Percentiles rank a stretch among this genome's conserved stretches.
These are phyloP conservation scores for Tuber melanosporum DNA, from an alignment of 495 filamentous ascomycete genomes.

Conservation along the genomic window DNA sequence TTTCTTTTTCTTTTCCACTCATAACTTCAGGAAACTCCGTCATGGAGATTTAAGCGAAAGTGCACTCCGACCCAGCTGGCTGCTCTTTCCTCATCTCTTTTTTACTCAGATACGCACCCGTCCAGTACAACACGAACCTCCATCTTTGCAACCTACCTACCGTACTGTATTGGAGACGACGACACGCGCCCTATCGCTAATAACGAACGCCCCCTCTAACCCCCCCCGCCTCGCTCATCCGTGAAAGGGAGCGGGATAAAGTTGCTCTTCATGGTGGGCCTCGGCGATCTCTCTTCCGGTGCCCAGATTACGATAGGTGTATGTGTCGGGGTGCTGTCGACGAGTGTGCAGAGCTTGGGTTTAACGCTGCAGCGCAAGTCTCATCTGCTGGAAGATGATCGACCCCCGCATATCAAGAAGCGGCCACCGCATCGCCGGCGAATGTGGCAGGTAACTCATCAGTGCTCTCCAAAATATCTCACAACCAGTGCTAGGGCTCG, in stretches of 20 bases:
- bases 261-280: constrained; percentile 47
- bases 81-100: neutral
- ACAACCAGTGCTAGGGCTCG: neutral
- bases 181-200: neutral
- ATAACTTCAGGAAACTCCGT: neutral
- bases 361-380: constrained; percentile 98
- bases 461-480: neutral
- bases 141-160: constrained; percentile 1
- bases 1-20: neutral
- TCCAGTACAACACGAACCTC: neutral
- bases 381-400: constrained; percentile 90
- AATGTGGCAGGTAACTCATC: constrained; percentile 70
- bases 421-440: constrained; percentile 83
- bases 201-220: neutral
- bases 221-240: neutral
- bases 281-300: constrained; percentile 76
- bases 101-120: neutral
- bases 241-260: constrained; percentile 28
- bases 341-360: constrained; percentile 87
- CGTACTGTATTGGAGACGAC: neutral
- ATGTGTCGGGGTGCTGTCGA: constrained; percentile 84
- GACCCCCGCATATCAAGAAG: constrained; percentile 59
- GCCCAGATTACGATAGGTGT: constrained; percentile 90
- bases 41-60: constrained; percentile 1
- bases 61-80: neutral